Percentiles rank a stretch among this genome's conserved stretches.
phyloP scores from a whole-genome alignment of 768 basidiomycete species.

The Russula ochroleuca region DNA sequence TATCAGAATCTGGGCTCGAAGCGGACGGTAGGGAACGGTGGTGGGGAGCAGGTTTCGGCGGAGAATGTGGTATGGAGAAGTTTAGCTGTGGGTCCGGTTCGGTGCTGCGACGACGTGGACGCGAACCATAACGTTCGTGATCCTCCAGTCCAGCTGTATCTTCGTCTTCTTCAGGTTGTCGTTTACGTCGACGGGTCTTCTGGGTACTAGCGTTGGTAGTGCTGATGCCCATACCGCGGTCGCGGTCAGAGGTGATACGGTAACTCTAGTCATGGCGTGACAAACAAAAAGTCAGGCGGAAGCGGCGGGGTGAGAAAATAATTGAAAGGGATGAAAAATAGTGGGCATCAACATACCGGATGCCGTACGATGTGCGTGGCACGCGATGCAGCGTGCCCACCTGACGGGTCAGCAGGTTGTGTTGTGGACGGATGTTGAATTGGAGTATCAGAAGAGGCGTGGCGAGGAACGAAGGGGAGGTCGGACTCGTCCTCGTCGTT shows the following conservation, averaged over 20 bases:
- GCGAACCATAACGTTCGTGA: constrained; percentile 17
- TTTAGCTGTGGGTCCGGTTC: not conserved
- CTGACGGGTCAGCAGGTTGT: not conserved
- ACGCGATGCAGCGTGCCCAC: not conserved
- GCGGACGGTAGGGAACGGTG: not conserved
- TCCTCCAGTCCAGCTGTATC: constrained; percentile 1
- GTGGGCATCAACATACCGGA: constrained; percentile 16
- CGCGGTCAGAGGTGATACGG: constrained; percentile 9
- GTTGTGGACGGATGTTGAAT: constrained; percentile 7
- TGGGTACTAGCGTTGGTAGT: constrained; percentile 1
- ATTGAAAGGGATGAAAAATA: not conserved
- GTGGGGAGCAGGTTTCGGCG: not conserved
- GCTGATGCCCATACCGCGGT: not conserved
- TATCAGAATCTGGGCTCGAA: constrained; percentile 1
- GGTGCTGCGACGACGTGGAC: constrained; percentile 2
- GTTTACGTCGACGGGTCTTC: constrained; percentile 10
- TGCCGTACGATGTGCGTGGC: constrained; percentile 12
- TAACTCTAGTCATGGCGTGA: not conserved
- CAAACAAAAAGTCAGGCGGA: not conserved
- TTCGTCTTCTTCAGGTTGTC: constrained; percentile 6
- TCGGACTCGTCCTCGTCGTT: not conserved
- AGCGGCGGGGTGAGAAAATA: not conserved
- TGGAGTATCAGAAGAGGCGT: not conserved
- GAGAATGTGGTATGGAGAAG: not conserved
- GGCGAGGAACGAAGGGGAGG: constrained; percentile 13